Conservation (phyloP, 208 protist genomes). For the Crithidia acanthocephali region DNA sequence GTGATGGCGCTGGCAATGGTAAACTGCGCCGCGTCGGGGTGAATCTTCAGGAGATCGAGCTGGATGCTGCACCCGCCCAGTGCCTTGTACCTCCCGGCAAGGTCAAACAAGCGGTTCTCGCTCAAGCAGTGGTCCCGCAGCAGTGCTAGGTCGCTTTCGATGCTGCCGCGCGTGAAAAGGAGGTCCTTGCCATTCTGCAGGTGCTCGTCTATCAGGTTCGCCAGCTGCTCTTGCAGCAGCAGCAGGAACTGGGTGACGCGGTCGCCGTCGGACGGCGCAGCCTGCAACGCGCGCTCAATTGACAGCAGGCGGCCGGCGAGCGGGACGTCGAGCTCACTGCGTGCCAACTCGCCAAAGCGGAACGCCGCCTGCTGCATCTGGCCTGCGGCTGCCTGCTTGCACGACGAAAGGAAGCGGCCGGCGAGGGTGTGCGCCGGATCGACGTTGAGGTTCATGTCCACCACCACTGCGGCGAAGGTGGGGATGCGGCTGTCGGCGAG, state of each 20-base stretch:
- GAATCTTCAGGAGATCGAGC: conserved; percentile 84
- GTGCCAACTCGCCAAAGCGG: conserved; percentile 67
- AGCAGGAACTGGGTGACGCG: conserved; percentile 67
- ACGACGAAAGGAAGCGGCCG: conserved; percentile 65
- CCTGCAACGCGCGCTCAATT: conserved; percentile 51
- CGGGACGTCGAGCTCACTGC: conserved; percentile 40
- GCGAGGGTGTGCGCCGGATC: conserved; percentile 55
- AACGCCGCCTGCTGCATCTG: conserved; percentile 44
- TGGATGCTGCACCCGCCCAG: conserved; percentile 79
- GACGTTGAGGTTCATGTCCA: conserved; percentile 45
- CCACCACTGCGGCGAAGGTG: conserved; percentile 60
- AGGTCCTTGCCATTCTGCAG: conserved; percentile 31
- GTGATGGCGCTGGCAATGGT: conserved; percentile 50
- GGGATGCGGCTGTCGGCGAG: conserved; percentile 67
- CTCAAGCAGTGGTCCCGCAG: conserved; percentile 56
- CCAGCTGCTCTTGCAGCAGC: conserved; percentile 75
- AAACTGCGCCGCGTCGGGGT: conserved; percentile 51
- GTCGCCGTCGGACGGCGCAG: conserved; percentile 38
- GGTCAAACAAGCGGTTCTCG: conserved; percentile 66
- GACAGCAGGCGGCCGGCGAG: conserved; percentile 54
- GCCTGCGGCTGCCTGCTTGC: conserved; percentile 36
- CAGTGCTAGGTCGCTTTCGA: conserved; percentile 46
- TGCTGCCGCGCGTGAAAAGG: conserved; percentile 20
- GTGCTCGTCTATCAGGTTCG: conserved; percentile 46
- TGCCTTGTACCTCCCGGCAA: conserved; percentile 60